phyloP scores from a whole-genome alignment of 129 eudicot genomes.

The Pittosporum tobira region DNA sequence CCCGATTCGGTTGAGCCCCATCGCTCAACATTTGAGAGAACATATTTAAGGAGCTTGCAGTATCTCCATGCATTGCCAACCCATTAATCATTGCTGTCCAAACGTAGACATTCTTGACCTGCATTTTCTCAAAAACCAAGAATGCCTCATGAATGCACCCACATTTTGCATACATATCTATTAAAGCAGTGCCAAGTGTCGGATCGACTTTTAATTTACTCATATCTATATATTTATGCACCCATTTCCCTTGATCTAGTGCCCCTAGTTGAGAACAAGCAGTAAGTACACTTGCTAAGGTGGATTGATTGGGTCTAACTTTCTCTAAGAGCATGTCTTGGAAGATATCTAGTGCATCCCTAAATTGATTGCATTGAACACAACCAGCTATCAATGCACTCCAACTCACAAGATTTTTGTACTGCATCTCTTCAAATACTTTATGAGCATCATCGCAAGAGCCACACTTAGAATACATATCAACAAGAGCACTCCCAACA shows the following conservation, averaged over 20 bases:
- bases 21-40: slow-evolving; percentile 17
- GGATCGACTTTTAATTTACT: slow-evolving; percentile 2
- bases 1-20: slow-evolving; percentile 18
- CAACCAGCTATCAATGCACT: slow-evolving; percentile 16
- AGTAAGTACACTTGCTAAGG: slow-evolving; percentile 13
- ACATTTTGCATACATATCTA: slow-evolving; percentile 29
- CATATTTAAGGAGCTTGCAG: slow-evolving; percentile 6
- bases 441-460: slow-evolving; percentile 12
- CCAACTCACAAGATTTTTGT: slow-evolving; percentile 21
- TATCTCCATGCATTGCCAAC: slow-evolving; percentile 21
- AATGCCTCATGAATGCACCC: slow-evolving; percentile 22
- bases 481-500: slow-evolving; percentile 19
- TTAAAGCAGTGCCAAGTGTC: slow-evolving; percentile 19
- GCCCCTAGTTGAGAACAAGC: slow-evolving; percentile 23
- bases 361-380: slow-evolving; percentile 12
- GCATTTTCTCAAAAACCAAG: slow-evolving; percentile 6
- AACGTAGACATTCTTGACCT: slow-evolving; percentile 14
- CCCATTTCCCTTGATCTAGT: slow-evolving; percentile 22
- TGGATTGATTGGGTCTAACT: slow-evolving; percentile 14
- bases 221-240: slow-evolving; percentile 3
- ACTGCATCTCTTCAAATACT: slow-evolving; percentile 14
- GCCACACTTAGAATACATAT: slow-evolving; percentile 21
- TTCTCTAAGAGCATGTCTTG: slow-evolving; percentile 11
- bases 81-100: slow-evolving; percentile 26
- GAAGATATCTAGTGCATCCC: slow-evolving; percentile 16